phyloP scores from a whole-genome alignment of 192 early-diverging fungal species.

The Coemansia sp. region DNA sequence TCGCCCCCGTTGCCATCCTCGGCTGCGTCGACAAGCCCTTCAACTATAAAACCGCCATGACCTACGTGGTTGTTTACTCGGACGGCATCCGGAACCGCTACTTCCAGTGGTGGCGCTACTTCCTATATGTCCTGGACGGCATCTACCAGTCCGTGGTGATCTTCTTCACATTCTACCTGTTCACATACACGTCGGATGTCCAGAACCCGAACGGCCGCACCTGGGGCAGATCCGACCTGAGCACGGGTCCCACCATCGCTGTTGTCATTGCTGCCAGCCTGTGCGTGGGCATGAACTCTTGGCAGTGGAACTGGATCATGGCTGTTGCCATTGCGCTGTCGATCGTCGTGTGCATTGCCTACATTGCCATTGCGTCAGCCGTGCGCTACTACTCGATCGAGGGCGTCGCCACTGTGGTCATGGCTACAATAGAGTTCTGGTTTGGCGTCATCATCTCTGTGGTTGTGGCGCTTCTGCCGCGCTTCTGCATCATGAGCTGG shows the following conservation, averaged over 20 bases:
- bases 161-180: conserved; percentile 74
- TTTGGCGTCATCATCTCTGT: conserved; percentile 68
- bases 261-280: conserved; percentile 83
- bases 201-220: conserved; percentile 57
- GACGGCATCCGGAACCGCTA: conserved; percentile 84
- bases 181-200: conserved; percentile 56
- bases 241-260: conserved; percentile 74
- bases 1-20: conserved; percentile 65
- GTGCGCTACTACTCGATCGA: conserved; percentile 62
- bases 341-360: conserved; percentile 65
- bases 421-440: conserved; percentile 72
- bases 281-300: conserved; percentile 73
- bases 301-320: conserved; percentile 84
- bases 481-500: conserved; percentile 66
- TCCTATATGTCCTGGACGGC: conserved; percentile 83
- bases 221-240: conserved; percentile 66
- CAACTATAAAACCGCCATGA: conserved; percentile 53
- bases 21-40: conserved; percentile 56
- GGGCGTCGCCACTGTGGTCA: conserved; percentile 68
- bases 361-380: conserved; percentile 67
- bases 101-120: conserved; percentile 83
- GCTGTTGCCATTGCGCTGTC: conserved; percentile 63
- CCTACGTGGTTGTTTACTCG: conserved; percentile 68
- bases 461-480: conserved; percentile 67
- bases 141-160: conserved; percentile 91